Base-by-base conservation (phyloP, 2,329 filamentous ascomycete species). In the Aspergillus calidoustus region DNA sequence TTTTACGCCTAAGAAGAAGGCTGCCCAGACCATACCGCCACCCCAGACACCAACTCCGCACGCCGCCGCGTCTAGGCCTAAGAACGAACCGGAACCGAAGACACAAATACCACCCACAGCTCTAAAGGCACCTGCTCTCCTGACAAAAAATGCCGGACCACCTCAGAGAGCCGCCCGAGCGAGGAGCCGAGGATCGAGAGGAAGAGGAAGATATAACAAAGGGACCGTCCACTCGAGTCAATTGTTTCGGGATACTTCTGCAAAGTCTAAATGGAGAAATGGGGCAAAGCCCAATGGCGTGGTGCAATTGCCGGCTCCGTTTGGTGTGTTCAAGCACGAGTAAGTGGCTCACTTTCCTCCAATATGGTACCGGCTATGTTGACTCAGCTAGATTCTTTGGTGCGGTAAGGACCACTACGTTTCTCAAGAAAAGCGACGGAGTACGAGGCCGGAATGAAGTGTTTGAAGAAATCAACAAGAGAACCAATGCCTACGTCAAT, bases 401-500 rank as follows among this genome's bases (percentile, higher is more conserved):
- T n/a, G 59, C 54, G 41, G 69, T 69, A 38, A 69, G 64, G 30
- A 52, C 54, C 22, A 56, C 52, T 2, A 15, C 53, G 19, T 57
- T 54, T 1, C 52, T 47, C 9, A 58, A 56, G 31, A 64, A 52
- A 7, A 31, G 46, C 7, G n/a, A 43, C 7, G 28, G 3, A n/a
- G 41, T 50, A 13, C 59, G 64, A 46, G 62, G 64, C 15, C 59
- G 67, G 11, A 60, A 64, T 49, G 66, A 72, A 52, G 66, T 70
- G 5, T 72, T 76, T 30, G 66, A 71, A 8, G 64, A 69, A 7
- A 72, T 75, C 34, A 63, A 64, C 38, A 60, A 63, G 28, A 69
- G 67, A 48, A 71, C 72, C 17, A 69, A 71, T 7, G 68, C 71
- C 7, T 72, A 67, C 52, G 61, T 76, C 8, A 68, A 70, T n/a